Conservation (phyloP, 768 basidiomycete genomes). For the Leccinum incarnatum region DNA sequence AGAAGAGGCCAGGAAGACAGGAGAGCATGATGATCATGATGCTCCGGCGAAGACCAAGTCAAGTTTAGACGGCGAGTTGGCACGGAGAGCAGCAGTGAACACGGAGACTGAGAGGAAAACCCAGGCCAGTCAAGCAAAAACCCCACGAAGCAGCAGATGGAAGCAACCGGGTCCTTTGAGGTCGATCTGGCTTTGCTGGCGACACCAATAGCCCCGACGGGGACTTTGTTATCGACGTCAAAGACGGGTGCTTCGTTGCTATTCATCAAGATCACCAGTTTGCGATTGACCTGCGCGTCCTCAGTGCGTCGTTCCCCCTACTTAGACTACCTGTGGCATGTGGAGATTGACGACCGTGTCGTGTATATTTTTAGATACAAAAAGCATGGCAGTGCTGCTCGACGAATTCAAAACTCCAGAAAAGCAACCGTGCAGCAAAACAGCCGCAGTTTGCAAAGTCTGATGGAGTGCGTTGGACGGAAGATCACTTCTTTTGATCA, state of each 20-base stretch:
- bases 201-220: constrained; percentile 51
- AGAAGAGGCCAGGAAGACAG: constrained; percentile 52
- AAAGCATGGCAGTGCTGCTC: constrained; percentile 78
- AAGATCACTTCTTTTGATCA: constrained; percentile 47
- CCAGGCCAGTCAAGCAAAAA: constrained; percentile 20
- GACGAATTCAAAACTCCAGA: constrained; percentile 76
- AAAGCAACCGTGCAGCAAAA: constrained; percentile 22
- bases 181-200: constrained; percentile 67
- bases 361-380: constrained; percentile 60
- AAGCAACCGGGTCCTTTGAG: constrained; percentile 25
- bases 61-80: constrained; percentile 65
- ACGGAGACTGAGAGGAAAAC: constrained; percentile 30
- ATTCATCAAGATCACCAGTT: constrained; percentile 88
- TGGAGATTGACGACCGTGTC: not conserved
- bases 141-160: constrained; percentile 19
- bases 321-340: not conserved
- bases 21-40: constrained; percentile 21
- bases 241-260: constrained; percentile 84
- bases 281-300: constrained; percentile 94
- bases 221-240: constrained; percentile 79
- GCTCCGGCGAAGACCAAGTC: constrained; percentile 10
- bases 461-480: constrained; percentile 87
- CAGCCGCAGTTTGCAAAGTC: too few species aligned
- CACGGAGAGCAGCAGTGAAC: constrained; percentile 29
- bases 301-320: constrained; percentile 55